These are phyloP conservation scores for Xylaria acuta DNA, from an alignment of 495 filamentous ascomycete genomes.

Conservation along the genomic window DNA sequence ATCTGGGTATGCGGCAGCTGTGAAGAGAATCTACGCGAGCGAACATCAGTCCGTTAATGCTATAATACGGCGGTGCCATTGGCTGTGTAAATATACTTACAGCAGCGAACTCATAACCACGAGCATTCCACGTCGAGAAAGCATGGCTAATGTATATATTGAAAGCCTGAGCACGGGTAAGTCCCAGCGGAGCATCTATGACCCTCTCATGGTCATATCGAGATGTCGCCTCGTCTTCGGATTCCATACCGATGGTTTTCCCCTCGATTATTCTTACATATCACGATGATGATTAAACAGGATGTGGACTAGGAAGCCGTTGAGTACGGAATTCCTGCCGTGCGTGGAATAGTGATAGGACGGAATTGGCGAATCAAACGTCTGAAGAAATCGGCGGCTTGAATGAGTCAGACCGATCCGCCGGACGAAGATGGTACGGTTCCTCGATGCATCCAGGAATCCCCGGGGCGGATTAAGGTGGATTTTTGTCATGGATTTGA, in stretches of 20 bases:
- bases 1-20: conserved; percentile 64
- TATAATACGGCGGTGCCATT: background rate
- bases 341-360: background rate
- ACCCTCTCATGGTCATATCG: background rate
- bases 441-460: background rate
- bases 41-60: conserved; percentile 14
- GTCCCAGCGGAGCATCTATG: background rate
- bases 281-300: background rate
- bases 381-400: conserved; percentile 1
- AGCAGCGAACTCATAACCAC: conserved; percentile 47
- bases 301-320: background rate
- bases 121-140: conserved; percentile 45
- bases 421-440: background rate
- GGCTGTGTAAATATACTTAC: conserved; percentile 31
- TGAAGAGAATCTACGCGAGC: conserved; percentile 57
- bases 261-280: background rate
- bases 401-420: conserved; percentile 20
- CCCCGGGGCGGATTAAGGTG: background rate
- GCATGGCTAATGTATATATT: conserved; percentile 61
- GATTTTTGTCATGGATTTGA: background rate
- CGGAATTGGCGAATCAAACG: background rate
- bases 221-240: conserved; percentile 1
- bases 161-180: conserved; percentile 42
- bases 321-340: background rate
- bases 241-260: background rate